Evolutionary conservation across 2,329 filamentous ascomycete species (phyloP).

Genomic region (Rutstroemia sp.): DNA sequence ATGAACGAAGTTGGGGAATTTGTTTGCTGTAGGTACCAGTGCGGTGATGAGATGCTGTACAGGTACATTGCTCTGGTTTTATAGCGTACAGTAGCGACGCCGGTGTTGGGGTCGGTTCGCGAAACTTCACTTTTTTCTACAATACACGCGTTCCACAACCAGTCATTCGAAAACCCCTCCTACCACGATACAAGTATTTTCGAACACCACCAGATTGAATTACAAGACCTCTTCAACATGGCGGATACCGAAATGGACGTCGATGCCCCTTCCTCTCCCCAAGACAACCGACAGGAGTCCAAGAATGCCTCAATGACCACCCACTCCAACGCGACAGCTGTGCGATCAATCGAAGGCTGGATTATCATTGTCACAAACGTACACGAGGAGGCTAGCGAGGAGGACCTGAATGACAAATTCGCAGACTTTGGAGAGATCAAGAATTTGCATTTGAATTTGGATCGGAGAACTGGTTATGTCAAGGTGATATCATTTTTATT

Average conservation of each 20-base stretch:
- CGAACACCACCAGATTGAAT: no score
- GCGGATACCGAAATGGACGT: constrained; percentile 38
- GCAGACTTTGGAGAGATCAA: constrained; percentile 81
- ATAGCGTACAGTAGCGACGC: neutral
- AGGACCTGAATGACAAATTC: constrained; percentile 74
- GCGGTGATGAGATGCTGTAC: neutral
- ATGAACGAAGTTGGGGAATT: neutral
- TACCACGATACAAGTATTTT: no score
- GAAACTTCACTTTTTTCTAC: neutral
- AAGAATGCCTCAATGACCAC: constrained; percentile 64
- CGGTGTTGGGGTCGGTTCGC: neutral
- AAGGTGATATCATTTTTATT: constrained; percentile 50
- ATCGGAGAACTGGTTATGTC: constrained; percentile 76
- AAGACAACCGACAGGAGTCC: constrained; percentile 44
- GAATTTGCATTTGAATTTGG: constrained; percentile 77
- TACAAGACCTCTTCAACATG: constrained; percentile 28
- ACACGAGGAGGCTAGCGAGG: constrained; percentile 80
- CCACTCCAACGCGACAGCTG: constrained; percentile 65
- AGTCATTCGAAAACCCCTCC: neutral
- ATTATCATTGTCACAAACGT: constrained; percentile 82
- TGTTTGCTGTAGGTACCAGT: neutral
- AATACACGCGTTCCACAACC: neutral
- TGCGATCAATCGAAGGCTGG: constrained; percentile 85
- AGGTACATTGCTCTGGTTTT: neutral
- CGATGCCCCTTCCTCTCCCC: constrained; percentile 29